phyloP scores from a whole-genome alignment of 78 protist genomes.

The Protostelium mycophagum region DNA sequence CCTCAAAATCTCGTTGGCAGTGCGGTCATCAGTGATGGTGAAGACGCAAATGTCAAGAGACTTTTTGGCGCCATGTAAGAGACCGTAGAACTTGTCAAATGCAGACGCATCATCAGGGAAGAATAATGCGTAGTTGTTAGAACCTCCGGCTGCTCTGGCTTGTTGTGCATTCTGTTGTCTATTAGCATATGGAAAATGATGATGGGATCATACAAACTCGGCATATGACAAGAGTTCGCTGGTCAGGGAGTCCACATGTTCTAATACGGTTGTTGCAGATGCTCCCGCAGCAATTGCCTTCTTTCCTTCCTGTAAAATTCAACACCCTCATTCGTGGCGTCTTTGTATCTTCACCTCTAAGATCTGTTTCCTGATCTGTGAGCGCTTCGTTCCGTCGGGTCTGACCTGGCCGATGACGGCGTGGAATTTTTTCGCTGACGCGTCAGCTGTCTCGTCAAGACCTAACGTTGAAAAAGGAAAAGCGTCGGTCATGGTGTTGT shows the following conservation, averaged over 20 bases:
- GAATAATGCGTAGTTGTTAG: background rate
- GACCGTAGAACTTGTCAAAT: background rate
- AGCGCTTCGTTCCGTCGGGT: background rate
- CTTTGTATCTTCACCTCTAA: background rate
- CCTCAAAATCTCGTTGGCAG: background rate
- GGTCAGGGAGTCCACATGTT: background rate
- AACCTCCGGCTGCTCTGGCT: background rate
- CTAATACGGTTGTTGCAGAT: background rate
- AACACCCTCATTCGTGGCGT: too few relatives aligned
- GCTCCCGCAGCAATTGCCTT: background rate
- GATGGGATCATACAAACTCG: background rate
- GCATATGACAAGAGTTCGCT: background rate
- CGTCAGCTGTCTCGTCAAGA: background rate
- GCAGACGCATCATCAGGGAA: background rate
- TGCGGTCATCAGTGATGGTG: slow-evolving; percentile 17
- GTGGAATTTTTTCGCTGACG: background rate
- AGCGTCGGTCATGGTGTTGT: background rate
- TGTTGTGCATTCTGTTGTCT: background rate
- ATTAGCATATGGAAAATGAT: too few relatives aligned
- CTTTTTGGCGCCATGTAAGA: background rate
- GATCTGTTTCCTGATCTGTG: background rate
- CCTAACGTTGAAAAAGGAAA: background rate
- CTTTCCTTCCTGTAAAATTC: background rate
- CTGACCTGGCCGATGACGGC: background rate
- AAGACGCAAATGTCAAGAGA: slow-evolving; percentile 41